Percentiles rank a stretch among this genome's conserved stretches.
phyloP scores from a whole-genome alignment of 805 yeast species.

The Candida sanyiensis region DNA sequence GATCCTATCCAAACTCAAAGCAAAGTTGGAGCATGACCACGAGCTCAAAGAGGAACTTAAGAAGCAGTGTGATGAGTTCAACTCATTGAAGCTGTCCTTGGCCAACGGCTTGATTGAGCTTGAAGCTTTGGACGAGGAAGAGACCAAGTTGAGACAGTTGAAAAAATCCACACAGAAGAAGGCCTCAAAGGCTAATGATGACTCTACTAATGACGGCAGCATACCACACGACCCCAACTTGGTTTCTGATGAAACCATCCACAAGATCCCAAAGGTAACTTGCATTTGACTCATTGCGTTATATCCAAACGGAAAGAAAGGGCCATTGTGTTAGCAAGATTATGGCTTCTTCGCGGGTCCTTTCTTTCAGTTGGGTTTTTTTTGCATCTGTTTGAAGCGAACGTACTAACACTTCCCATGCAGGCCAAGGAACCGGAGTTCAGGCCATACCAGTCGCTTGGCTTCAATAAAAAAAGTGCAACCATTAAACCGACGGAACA shows the following conservation, averaged over 20 bases:
- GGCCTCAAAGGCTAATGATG: neutral
- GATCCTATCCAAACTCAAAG: neutral
- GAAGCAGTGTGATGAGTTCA: constrained; percentile 5
- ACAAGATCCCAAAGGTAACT: constrained; percentile 25
- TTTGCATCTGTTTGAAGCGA: neutral
- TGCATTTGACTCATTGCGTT: constrained; percentile 1
- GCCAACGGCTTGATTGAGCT: constrained; percentile 12
- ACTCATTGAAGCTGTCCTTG: constrained; percentile 9
- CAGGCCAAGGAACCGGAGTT: constrained; percentile 19
- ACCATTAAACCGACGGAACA: neutral
- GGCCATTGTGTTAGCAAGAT: too few species aligned
- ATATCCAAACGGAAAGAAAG: neutral
- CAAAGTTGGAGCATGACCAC: constrained; percentile 1
- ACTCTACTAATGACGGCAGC: neutral
- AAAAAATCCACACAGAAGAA: constrained; percentile 2
- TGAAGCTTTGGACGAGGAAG: constrained; percentile 14
- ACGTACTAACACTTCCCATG: constrained; percentile 17
- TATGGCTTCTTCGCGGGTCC: neutral
- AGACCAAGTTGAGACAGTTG: constrained; percentile 9
- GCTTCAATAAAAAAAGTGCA: constrained; percentile 4
- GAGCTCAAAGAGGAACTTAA: neutral
- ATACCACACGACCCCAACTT: neutral
- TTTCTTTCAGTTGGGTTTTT: neutral
- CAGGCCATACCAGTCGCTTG: constrained; percentile 22
- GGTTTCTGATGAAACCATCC: constrained; percentile 19